Base-by-base conservation (phyloP, 163 green algal genomes). In the Scenedesmus sp. region DNA sequence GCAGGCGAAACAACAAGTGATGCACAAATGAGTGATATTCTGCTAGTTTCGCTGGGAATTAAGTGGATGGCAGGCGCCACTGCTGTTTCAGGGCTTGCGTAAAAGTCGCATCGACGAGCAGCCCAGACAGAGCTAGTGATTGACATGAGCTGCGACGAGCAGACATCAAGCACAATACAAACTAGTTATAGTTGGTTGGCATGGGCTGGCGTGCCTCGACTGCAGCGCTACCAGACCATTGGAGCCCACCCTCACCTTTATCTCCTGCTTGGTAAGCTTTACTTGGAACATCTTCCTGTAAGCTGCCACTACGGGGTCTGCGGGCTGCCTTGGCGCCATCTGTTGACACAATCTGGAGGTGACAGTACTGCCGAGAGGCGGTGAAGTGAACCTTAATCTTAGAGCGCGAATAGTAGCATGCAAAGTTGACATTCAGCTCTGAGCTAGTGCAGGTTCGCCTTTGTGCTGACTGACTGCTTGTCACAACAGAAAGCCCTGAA, bases 211-310 rank as follows among this genome's bases (percentile, higher is more conserved):
- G 46, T 77, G 83, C 18, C 4, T 9, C 13, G 13, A 46, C 34
- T 59, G 81, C 81, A 67, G 23, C 13, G 5, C 23, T 79, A 52
- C 81, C 13, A 13, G 52, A 18, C 1, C 56, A 87, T 54, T 5
- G 18, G 54, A 87, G 8, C 82, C 10, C 18, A 84, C 52, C 52
- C 81, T 26, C 52, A 88, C 83, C 83, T 88, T 88, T 5, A 88
- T 77, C 57, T 88, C 83, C 46, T 88, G 83, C n/a, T 88, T 88
- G 23, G 83, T 77, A 15, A 88, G 83, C 83, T 57, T 88, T 7
- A 88, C n/a, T 34, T 76, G 52, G n/a, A 88, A 88, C 10, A 52
- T 34, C 59, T 88, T 88, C 9, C 54, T 88, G 59, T 77, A 88
- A 20, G 83, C 83, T 56, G n/a, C 10, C 57, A 20, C 57, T n/a